phyloP scores from a whole-genome alignment of 2,329 filamentous ascomycete species.

The Aspergillus flavus region DNA sequence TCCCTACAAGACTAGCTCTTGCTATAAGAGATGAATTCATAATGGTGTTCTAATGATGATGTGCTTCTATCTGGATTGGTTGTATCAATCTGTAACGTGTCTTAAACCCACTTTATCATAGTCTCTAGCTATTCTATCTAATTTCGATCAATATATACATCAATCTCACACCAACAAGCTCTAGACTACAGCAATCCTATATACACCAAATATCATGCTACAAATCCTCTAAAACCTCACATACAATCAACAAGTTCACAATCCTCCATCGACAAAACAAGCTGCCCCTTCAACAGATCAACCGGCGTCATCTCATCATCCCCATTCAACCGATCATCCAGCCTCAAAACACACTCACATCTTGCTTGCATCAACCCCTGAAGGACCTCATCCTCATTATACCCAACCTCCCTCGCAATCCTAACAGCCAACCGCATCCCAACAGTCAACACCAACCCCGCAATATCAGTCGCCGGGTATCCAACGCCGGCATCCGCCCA shows the following conservation, averaged over 20 bases:
- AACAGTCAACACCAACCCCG: slow-evolving; percentile 2
- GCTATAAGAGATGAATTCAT: too few species aligned
- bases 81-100: neutral
- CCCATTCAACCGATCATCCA: slow-evolving; percentile 3
- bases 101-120: neutral
- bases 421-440: neutral
- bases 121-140: neutral
- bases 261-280: neutral
- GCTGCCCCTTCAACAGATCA: neutral
- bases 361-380: slow-evolving; percentile 1
- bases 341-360: slow-evolving; percentile 5
- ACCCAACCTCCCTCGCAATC: slow-evolving; percentile 2
- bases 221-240: too few species aligned
- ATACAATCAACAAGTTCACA: neutral
- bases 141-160: neutral
- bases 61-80: neutral
- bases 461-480: slow-evolving; percentile 4
- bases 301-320: neutral
- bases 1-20: too few species aligned
- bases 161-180: neutral
- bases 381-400: neutral
- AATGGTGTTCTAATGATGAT: neutral
- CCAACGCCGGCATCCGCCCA: slow-evolving; percentile 6
- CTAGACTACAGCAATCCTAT: neutral
- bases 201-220: neutral